Conservation (phyloP, 2,329 filamentous ascomycete species). For the Fusarium brevicatenulatum region DNA sequence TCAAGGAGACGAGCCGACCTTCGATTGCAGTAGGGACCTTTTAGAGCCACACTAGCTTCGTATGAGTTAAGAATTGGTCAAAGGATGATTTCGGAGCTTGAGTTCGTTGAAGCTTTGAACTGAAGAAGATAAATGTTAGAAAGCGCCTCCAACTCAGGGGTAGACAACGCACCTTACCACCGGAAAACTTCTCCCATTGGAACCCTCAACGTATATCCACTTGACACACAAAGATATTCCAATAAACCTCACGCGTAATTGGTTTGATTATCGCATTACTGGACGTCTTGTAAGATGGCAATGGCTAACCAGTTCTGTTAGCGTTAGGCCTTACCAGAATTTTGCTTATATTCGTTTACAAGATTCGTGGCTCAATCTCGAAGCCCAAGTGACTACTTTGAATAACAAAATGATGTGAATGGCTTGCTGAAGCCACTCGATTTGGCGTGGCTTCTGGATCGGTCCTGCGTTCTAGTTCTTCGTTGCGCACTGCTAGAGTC, state of each 20-base stretch:
- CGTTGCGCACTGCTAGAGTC: no score
- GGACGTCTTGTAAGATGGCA: neutral
- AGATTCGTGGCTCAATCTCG: neutral
- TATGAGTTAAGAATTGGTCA: neutral
- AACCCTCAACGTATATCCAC: fast-evolving
- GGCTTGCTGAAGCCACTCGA: no score
- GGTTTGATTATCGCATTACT: no score
- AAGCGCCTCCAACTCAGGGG: neutral
- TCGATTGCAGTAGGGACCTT: neutral
- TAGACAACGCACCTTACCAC: neutral
- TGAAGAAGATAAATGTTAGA: neutral
- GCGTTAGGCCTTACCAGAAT: neutral
- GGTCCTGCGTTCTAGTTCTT: neutral
- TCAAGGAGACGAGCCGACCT: neutral
- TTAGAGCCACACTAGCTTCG: neutral
- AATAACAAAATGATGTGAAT: fast-evolving
- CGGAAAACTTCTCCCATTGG: fast-evolving
- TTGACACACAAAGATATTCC: fast-evolving
- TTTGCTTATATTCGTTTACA: neutral
- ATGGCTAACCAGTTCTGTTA: neutral
- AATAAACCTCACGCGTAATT: fast-evolving
- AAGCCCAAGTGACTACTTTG: no score
- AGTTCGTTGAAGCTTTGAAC: neutral
- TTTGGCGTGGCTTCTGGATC: neutral
- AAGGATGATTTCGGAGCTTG: neutral